Conservation (phyloP, 2,329 filamentous ascomycete species). For the Colletotrichum sp. region DNA sequence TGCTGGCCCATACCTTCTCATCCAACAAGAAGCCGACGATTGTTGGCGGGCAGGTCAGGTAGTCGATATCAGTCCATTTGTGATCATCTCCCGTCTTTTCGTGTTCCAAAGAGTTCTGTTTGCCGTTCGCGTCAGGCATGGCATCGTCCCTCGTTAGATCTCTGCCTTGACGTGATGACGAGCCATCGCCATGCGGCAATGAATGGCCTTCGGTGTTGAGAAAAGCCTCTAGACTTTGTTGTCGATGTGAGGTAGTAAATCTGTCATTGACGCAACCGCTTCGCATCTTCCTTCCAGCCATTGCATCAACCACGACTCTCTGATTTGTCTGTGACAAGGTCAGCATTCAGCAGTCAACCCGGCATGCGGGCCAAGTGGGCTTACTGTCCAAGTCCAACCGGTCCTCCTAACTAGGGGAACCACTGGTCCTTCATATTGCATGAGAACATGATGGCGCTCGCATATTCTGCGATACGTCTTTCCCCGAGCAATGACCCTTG, state of each 20-base stretch:
- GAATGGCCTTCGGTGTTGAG: accelerated
- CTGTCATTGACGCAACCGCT: accelerated
- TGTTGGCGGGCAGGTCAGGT: not conserved
- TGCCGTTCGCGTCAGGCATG: accelerated
- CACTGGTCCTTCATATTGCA: not conserved
- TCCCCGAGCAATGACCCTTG: not conserved
- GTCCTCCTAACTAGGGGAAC: accelerated
- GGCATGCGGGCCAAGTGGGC: too few relatives aligned
- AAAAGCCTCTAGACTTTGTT: not conserved
- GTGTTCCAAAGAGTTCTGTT: not conserved
- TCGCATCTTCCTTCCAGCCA: accelerated
- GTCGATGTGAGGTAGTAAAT: accelerated
- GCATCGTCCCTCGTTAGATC: accelerated
- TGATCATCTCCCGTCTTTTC: accelerated
- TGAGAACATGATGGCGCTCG: accelerated
- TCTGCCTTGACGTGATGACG: not conserved
- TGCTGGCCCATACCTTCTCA: not conserved
- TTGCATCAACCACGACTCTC: not conserved
- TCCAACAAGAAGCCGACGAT: not conserved
- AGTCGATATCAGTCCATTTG: not conserved
- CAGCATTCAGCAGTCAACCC: accelerated
- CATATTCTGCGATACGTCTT: accelerated
- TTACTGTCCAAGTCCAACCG: not conserved
- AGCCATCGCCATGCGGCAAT: accelerated
- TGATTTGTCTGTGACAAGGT: not conserved